A percentile compares a stretch with the other conserved stretches of the same genome.
These are phyloP conservation scores for Diaporthe batatas DNA, from an alignment of 2,329 filamentous ascomycete genomes.

Conservation along the genomic window DNA sequence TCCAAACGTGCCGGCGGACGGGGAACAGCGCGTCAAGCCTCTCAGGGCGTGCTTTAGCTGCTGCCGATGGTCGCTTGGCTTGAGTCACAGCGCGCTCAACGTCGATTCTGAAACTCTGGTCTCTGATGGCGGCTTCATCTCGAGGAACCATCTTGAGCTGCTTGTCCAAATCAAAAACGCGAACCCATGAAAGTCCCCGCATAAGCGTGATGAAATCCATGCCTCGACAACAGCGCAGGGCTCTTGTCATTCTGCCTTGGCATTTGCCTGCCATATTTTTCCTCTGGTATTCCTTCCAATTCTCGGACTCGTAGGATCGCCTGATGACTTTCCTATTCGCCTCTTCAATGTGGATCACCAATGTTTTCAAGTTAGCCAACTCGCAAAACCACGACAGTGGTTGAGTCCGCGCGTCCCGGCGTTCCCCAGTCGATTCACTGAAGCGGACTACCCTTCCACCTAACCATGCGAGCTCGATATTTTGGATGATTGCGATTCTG, in stretches of 20 bases:
- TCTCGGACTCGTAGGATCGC: neutral
- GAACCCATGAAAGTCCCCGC: neutral
- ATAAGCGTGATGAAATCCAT: conserved; percentile 24
- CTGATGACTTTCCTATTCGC: neutral
- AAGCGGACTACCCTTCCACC: too few species aligned
- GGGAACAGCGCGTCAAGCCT: too few species aligned
- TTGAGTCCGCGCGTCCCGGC: too few species aligned
- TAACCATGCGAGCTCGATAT: too few species aligned
- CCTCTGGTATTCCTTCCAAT: neutral
- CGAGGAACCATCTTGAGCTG: too few species aligned
- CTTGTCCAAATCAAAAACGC: neutral
- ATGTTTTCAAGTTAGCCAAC: too few species aligned
- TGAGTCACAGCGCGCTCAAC: neutral
- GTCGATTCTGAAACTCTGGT: neutral
- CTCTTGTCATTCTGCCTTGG: conserved; percentile 14
- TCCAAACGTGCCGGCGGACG: too few species aligned
- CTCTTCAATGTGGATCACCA: conserved; percentile 25
- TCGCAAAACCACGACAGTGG: too few species aligned
- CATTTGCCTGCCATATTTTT: conserved; percentile 21
- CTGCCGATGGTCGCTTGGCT: too few species aligned
- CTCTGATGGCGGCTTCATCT: neutral
- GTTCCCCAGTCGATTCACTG: too few species aligned
- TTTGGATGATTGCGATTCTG: too few species aligned
- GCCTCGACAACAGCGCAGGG: neutral
- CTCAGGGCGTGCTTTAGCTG: too few species aligned